Evolutionary conservation across 2,329 filamentous ascomycete species (phyloP).

Genomic region (Xylariaceae sp.): DNA sequence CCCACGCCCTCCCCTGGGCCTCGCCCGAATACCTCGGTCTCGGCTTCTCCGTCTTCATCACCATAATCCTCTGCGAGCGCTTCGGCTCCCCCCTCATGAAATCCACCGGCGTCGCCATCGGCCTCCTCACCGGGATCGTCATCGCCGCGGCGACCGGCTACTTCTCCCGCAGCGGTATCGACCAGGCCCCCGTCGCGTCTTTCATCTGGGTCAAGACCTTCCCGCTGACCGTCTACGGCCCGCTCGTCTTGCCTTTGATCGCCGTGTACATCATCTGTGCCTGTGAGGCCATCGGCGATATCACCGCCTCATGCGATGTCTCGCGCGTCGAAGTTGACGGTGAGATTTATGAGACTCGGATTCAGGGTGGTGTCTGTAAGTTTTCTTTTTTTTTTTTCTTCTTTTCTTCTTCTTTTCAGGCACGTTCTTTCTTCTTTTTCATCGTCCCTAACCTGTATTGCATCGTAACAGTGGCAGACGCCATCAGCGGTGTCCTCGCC

Average conservation of each 20-base stretch:
- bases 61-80: conserved; percentile 73
- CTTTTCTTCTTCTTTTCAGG: not conserved
- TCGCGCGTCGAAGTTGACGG: conserved; percentile 70
- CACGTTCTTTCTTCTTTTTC: not conserved
- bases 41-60: conserved; percentile 73
- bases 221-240: conserved; percentile 63
- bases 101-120: conserved; percentile 68
- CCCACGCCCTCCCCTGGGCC: conserved; percentile 70
- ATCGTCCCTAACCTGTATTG: not conserved
- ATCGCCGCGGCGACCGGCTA: conserved; percentile 74
- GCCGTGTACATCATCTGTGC: conserved; percentile 67
- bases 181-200: conserved; percentile 62
- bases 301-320: conserved; percentile 77
- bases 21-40: conserved; percentile 71
- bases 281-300: conserved; percentile 74
- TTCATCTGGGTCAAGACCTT: conserved; percentile 80
- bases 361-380: conserved; percentile 63
- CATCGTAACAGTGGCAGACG: conserved; percentile 55
- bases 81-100: conserved; percentile 84
- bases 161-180: conserved; percentile 67
- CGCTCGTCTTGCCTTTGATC: conserved; percentile 66
- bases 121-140: conserved; percentile 69
- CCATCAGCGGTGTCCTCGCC: conserved; percentile 67
- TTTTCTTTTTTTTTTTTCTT: not conserved
- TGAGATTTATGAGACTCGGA: conserved; percentile 64